Evolutionary conservation across 2,329 filamentous ascomycete species (phyloP).

Genomic region (Trichoderma asperellum): DNA sequence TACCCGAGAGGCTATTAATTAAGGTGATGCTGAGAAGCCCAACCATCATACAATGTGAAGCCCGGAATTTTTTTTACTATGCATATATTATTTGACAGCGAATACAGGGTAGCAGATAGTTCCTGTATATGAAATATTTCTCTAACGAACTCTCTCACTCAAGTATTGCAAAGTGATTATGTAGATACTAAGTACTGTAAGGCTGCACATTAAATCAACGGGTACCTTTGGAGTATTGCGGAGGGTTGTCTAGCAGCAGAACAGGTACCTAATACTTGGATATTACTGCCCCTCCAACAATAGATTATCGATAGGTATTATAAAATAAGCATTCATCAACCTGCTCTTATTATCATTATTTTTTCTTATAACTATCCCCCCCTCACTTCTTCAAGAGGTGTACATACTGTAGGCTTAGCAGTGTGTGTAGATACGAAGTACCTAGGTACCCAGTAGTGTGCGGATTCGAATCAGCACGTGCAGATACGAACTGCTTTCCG

Average conservation of each 20-base stretch:
- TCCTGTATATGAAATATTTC: too few species aligned
- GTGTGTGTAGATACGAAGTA: not conserved
- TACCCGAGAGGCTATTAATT: not conserved
- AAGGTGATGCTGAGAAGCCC: not conserved
- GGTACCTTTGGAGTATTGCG: not conserved
- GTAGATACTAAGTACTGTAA: too few species aligned
- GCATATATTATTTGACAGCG: too few species aligned
- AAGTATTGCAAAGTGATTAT: too few species aligned
- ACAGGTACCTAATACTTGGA: not conserved
- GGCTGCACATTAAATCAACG: not conserved
- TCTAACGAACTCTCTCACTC: too few species aligned
- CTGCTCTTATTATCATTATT: not conserved
- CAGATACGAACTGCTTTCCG: not conserved
- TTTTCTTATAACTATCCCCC: too few species aligned
- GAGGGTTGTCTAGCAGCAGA: not conserved
- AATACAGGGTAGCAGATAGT: too few species aligned
- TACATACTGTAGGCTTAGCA: not conserved
- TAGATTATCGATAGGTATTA: not conserved
- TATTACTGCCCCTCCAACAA: not conserved
- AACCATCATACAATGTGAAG: not conserved
- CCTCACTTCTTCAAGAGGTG: not conserved
- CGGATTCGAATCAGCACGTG: not conserved
- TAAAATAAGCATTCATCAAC: not conserved
- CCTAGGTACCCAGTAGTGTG: not conserved
- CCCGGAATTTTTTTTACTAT: too few species aligned